Evolutionary conservation across 495 filamentous ascomycete species (phyloP), one percentile per base, ranked within the genome.

Genomic region (Penicillium dipodomyicola): DNA sequence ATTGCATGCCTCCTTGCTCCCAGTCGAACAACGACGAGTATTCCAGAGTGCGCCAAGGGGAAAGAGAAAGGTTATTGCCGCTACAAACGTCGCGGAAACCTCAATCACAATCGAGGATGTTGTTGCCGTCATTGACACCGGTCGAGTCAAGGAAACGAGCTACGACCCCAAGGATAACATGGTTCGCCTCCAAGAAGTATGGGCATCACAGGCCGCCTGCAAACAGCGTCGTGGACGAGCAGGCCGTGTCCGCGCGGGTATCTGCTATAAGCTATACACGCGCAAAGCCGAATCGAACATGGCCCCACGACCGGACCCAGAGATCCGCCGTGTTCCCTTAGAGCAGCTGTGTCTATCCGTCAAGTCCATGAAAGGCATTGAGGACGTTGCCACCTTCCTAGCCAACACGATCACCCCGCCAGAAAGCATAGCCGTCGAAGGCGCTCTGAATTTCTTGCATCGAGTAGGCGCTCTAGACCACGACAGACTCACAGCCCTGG

Each of bases 81-180:
- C 94, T 1, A 98, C 94, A 15, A 98, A 98, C 61, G 93, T 98
- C 15, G 94, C 94, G 3, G 94, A 98, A 68, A 98, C 94, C 0
- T 97, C 94, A 10, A 97, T 98, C 65, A 98, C 94, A 0, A 98
- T 98, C 49, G 90, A 94, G 55, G 94, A 98, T 64, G 88, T 97
- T 33, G 92, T 97, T 12, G 94, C 92, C 22, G 95, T 98, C 48
- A 95, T 98, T 50, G 94, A 98, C 65, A 92, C 88, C 7, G 94
- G 94, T 17, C 84, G 89, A 30, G 93, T 98, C 20, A 97, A 97
- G 69, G 94, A 98, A 72, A 97, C 92, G 0, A 92, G 87, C 62
- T 98, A 92, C 62, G 92, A 97, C 69, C 85, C 92, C 0, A 85
- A 87, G 56, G 92, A 89, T 70, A 96, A 96, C 69, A 94, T 97